These are phyloP conservation scores for Trichoderma arundinaceum DNA, from an alignment of 2,329 filamentous ascomycete species.

Conservation along the genomic window DNA sequence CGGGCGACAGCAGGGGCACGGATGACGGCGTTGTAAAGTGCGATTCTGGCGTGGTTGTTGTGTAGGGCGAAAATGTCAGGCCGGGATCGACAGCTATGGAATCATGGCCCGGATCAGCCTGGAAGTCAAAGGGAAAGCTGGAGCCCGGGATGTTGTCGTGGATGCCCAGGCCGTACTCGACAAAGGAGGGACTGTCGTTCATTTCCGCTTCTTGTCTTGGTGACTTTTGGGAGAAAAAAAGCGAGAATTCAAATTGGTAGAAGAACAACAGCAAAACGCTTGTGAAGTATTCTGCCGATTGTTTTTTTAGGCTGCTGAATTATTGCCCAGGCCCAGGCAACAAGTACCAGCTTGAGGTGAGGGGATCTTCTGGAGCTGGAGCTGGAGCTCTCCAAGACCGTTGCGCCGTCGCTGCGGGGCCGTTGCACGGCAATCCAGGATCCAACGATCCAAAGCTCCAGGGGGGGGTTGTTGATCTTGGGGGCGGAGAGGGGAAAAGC, in stretches of 20 bases:
- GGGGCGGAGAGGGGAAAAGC: slow-evolving; percentile 14
- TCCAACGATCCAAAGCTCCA: background rate
- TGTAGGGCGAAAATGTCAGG: slow-evolving; percentile 26
- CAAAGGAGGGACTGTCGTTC: slow-evolving; percentile 23
- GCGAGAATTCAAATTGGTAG: too few species aligned
- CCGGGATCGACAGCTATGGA: slow-evolving; percentile 26
- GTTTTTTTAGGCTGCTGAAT: too few species aligned
- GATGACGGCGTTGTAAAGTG: slow-evolving; percentile 22
- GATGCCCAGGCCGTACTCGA: slow-evolving; percentile 24
- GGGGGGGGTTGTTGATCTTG: slow-evolving; percentile 1
- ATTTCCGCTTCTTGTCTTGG: slow-evolving; percentile 2
- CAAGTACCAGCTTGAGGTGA: slow-evolving; percentile 18
- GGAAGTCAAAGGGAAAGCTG: slow-evolving; percentile 21
- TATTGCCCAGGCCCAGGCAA: too few species aligned
- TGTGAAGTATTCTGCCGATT: too few species aligned
- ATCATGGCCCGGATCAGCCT: background rate
- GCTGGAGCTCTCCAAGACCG: slow-evolving; percentile 21
- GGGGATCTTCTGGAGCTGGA: background rate
- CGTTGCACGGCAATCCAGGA: slow-evolving; percentile 17
- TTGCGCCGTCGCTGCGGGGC: slow-evolving; percentile 26
- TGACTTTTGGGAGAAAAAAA: background rate
- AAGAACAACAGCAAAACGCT: too few species aligned
- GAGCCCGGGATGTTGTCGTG: slow-evolving; percentile 25
- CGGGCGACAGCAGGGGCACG: slow-evolving; percentile 13
- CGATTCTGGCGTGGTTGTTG: slow-evolving; percentile 21